Evolutionary conservation across 768 basidiomycete genomes (phyloP).

Genomic region (Grammothele lineata): DNA sequence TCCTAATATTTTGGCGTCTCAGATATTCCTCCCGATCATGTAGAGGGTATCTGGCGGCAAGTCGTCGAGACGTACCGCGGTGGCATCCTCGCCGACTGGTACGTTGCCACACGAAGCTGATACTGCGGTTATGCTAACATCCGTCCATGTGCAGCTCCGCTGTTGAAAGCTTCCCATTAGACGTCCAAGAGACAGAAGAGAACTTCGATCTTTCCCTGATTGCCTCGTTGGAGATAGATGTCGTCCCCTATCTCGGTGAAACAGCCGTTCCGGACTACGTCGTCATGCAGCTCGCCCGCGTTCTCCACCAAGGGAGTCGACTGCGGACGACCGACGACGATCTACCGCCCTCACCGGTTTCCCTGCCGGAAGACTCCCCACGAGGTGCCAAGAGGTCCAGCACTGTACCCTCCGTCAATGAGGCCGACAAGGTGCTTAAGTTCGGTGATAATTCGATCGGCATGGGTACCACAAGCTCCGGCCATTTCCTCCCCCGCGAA

Average conservation of each 20-base stretch:
- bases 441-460: constrained; percentile 36
- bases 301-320: constrained; percentile 68
- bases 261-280: constrained; percentile 66
- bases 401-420: not conserved
- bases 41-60: constrained; percentile 85
- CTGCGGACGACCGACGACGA: constrained; percentile 38
- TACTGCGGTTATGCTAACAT: not conserved
- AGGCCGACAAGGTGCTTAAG: constrained; percentile 12
- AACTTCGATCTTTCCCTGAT: constrained; percentile 83
- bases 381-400: not conserved
- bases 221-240: constrained; percentile 71
- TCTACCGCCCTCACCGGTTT: constrained; percentile 17
- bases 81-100: constrained; percentile 85
- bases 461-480: constrained; percentile 58
- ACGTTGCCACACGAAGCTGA: constrained; percentile 20
- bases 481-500: constrained; percentile 62
- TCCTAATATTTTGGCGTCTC: constrained; percentile 17
- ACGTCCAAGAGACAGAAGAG: constrained; percentile 73
- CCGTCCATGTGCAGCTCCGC: constrained; percentile 40
- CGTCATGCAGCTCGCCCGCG: constrained; percentile 61
- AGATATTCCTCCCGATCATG: constrained; percentile 55
- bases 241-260: constrained; percentile 73
- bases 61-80: constrained; percentile 78
- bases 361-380: constrained; percentile 6
- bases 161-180: constrained; percentile 52